Evolutionary conservation across 2,329 filamentous ascomycete genomes (phyloP).

Genomic region (Fusarium chlamydosporum): DNA sequence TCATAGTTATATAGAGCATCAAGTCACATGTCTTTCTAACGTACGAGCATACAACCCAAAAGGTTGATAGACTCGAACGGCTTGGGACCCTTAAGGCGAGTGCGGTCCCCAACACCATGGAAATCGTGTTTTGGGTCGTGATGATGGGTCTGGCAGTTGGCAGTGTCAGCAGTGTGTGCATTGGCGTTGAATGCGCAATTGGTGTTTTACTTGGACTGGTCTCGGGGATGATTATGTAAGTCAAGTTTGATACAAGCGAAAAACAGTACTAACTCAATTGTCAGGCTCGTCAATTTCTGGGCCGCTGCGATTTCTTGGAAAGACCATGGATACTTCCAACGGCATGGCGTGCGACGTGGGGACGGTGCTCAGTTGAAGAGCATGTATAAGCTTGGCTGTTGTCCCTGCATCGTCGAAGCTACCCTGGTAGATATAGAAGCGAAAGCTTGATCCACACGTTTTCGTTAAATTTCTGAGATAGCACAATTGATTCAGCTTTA

Average conservation of each 20-base stretch:
- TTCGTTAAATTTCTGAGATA: too few relatives aligned
- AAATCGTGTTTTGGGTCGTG: conserved; percentile 49
- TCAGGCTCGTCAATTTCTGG: conserved; percentile 21
- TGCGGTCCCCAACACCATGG: conserved; percentile 46
- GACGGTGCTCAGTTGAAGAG: not conserved
- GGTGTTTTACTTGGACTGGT: conserved; percentile 30
- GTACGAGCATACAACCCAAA: conserved; percentile 44
- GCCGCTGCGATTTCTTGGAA: conserved; percentile 29
- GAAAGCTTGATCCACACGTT: too few relatives aligned
- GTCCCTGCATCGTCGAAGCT: too few relatives aligned
- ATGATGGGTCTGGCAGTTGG: conserved; percentile 46
- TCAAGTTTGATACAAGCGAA: fast-evolving
- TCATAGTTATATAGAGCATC: conserved; percentile 1
- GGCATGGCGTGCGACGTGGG: conserved; percentile 10
- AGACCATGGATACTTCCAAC: conserved; percentile 19
- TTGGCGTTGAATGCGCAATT: conserved; percentile 36
- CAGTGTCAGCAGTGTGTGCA: conserved; percentile 25
- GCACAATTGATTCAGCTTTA: too few relatives aligned
- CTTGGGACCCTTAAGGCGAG: conserved; percentile 47
- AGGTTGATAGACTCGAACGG: conserved; percentile 47
- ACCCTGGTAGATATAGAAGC: too few relatives aligned
- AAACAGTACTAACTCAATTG: not conserved
- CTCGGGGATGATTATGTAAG: conserved; percentile 26
- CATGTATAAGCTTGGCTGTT: not conserved
- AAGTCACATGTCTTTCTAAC: conserved; percentile 31